These are phyloP conservation scores for Lipomyces chichibuensis DNA, from an alignment of 805 yeast genomes.

Conservation along the genomic window DNA sequence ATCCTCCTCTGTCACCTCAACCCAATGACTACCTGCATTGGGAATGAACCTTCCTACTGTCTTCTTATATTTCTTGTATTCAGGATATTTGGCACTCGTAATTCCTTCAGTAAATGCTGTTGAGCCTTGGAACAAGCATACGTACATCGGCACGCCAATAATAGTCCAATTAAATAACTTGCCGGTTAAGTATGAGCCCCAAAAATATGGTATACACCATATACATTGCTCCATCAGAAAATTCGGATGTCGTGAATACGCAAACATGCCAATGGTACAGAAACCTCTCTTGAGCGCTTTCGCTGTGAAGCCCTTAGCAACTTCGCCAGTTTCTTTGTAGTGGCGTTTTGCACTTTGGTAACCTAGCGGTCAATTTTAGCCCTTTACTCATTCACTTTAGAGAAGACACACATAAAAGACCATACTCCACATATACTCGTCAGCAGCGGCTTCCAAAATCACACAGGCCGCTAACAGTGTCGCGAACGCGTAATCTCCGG, in stretches of 20 bases:
- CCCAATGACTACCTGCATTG: conserved; percentile 16
- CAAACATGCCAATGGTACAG: conserved; percentile 32
- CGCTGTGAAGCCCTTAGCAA: conserved; percentile 20
- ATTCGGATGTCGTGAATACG: conserved; percentile 32
- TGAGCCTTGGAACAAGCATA: conserved; percentile 29
- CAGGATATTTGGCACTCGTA: conserved; percentile 24
- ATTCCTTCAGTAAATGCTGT: conserved; percentile 30
- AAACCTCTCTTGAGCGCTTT: conserved; percentile 29
- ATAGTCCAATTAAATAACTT: conserved; percentile 27
- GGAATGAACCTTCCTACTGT: conserved; percentile 32
- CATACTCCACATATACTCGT: conserved; percentile 33
- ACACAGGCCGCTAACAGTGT: conserved; percentile 15
- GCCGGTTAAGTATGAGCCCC: conserved; percentile 20
- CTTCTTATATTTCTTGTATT: conserved; percentile 23
- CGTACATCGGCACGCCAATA: conserved; percentile 27
- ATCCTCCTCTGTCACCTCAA: conserved; percentile 18
- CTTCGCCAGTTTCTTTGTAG: conserved; percentile 14
- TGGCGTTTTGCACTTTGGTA: conserved; percentile 26
- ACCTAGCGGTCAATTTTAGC: conserved; percentile 6
- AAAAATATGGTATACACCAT: conserved; percentile 27
- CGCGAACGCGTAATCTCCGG: conserved; percentile 16
- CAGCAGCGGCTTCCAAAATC: conserved; percentile 21
- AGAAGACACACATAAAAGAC: not conserved
- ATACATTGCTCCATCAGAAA: conserved; percentile 30
- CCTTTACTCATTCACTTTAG: not conserved